Base-by-base conservation (phyloP, 1,284 basidiomycete genomes). In the Papiliotrema flavescens region DNA sequence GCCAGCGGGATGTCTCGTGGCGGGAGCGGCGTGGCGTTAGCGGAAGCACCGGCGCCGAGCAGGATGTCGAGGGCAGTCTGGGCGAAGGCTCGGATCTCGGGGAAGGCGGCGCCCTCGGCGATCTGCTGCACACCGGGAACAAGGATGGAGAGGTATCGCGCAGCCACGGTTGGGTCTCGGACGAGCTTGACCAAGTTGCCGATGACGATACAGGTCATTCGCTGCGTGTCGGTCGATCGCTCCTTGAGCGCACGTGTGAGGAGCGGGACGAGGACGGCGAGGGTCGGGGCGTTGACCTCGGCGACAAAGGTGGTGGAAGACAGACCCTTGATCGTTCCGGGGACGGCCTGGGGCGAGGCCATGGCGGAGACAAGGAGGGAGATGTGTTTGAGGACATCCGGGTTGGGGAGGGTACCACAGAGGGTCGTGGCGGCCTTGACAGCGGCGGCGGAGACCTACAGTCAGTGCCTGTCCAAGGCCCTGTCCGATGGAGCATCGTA, bases 171-270 rank as follows among this genome's bases (percentile, higher is more conserved):
- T 4, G 90, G 90, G 69, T 96, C 86, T 56, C 95, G 87, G 44
- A 98, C 96, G 53, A 98, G 87, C 79, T 98, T 98, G 78, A 98
- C 95, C 54, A 98, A 82, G 78, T 98, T 98, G 73, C 95, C 93
- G 58, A 95, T 85, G 66, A 98, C 90, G 52, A 98, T 88, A 57
- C 95, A 92, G 51, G 76, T 78, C 76, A 78, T 77, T 57, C 90
- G 86, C 71, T 92, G 90, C 22, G 90, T 90, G 72, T 97, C 93
- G 85, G 94, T 96, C 61, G 90, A 94, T 63, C 95, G 85, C 76
- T 98, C 95, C 71, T 95, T 95, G 63, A 98, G 81, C 7, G 92
- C 95, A 70, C 96, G 91, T 51, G 85, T 82, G 52, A 98, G 81
- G 40, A 98, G 84, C 5, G 95, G 95, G 2, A 96, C 93, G 64